phyloP scores from a whole-genome alignment of 768 basidiomycete species.

The Multifurca ochricompacta region DNA sequence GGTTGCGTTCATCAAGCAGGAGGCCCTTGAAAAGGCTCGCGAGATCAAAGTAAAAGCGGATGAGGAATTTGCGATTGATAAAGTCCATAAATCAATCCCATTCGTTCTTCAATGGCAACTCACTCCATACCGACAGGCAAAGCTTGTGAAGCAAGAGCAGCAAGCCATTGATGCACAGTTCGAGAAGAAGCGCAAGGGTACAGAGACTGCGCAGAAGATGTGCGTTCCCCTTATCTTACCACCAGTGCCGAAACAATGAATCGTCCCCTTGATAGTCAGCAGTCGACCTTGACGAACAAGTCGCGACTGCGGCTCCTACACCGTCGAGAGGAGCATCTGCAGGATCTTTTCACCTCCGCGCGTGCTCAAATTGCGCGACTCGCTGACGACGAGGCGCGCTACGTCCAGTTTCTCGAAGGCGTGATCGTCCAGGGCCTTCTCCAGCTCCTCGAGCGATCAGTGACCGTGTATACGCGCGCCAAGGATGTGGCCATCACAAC shows the following conservation, averaged over 20 bases:
- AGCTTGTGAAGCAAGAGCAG: constrained; percentile 94
- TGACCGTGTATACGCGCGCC: constrained; percentile 58
- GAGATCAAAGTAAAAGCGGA: constrained; percentile 98
- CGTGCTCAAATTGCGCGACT: constrained; percentile 56
- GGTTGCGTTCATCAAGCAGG: constrained; percentile 99
- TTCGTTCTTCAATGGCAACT: not conserved
- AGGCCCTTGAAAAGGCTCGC: constrained; percentile 93
- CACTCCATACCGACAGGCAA: constrained; percentile 52
- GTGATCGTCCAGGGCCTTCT: constrained; percentile 82
- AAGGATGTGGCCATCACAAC: constrained; percentile 56
- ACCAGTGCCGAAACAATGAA: not conserved
- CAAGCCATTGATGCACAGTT: constrained; percentile 89
- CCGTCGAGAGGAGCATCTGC: constrained; percentile 84
- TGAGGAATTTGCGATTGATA: constrained; percentile 98
- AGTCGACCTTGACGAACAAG: constrained; percentile 95
- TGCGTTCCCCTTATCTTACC: constrained; percentile 31
- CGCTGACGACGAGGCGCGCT: constrained; percentile 57
- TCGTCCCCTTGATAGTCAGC: constrained; percentile 47
- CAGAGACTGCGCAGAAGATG: constrained; percentile 96
- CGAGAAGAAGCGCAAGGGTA: constrained; percentile 94
- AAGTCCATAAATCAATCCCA: constrained; percentile 39
- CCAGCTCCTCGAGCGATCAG: constrained; percentile 67
- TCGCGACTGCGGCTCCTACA: constrained; percentile 87
- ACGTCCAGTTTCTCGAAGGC: constrained; percentile 76
- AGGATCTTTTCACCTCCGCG: constrained; percentile 76